Base-by-base conservation (phyloP, 306 rosid genomes). In the Fragaria vesca region DNA sequence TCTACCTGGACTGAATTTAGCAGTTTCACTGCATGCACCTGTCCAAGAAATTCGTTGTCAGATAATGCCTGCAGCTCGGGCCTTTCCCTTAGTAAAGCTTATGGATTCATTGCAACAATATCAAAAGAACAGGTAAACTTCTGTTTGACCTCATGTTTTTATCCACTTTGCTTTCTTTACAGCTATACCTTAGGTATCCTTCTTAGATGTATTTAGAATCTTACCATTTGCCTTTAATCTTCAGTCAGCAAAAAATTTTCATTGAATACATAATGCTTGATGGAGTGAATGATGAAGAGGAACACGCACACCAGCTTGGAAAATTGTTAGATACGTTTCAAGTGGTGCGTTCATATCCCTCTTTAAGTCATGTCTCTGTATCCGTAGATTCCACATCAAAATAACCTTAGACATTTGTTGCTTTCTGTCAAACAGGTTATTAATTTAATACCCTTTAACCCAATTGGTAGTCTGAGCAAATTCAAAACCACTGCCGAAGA, bases 51-150 rank as follows among this genome's bases (percentile, higher is more conserved):
- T 95, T 48, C 97, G 97, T 63, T 95, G 97, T 84, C 96, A 91
- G 84, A 95, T 95, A 88, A 95, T 95, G 98, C 98, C 98, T 69
- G 97, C 98, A 52, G 97, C 98, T 74, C 91, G 98, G 72, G 98
- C 97, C 63, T 95, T 92, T 85, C 97, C 98, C 77, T 77, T 95
- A 83, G 87, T 81, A 76, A 95, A 95, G 72, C 97, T 95, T 63
- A 93, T 95, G 98, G 81, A 86, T 82, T 50, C 97, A 48, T 87
- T 95, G 80, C 90, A 85, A 82, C 89, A 89, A 58, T 95, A 95
- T 87, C 98, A 95, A 80, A 86, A 80, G 71, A 89, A 83, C 66
- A 95, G 91, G 97, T 86, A 36, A 80, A 70, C 15, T 43, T 58
- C 68, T 63, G 18, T 24, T 18, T 12, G 40, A 54, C 69, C 42